Conservation (phyloP, 2,329 filamentous ascomycete genomes). For the Cucurbitaria berberidis region DNA sequence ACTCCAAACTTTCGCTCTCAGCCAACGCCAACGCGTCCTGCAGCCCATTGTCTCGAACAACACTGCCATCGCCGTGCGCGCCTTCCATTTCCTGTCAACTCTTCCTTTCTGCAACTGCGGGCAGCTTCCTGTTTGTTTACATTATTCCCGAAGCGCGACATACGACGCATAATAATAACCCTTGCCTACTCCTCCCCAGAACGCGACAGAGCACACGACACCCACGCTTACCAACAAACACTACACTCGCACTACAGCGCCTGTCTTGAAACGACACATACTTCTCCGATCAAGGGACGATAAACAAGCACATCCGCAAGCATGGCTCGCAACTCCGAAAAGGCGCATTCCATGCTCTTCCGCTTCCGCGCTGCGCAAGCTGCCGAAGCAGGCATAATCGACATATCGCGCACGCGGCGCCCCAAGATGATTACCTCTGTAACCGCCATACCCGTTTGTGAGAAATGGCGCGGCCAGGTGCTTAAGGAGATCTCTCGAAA, state of each 20-base stretch:
- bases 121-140: constrained; percentile 30
- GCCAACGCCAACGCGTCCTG: constrained; percentile 37
- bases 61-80: constrained; percentile 20
- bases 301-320: constrained; percentile 24
- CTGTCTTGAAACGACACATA: neutral
- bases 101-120: constrained; percentile 34
- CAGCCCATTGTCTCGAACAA: constrained; percentile 14
- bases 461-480: constrained; percentile 98
- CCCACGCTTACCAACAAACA: neutral
- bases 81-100: constrained; percentile 9
- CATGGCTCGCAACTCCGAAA: constrained; percentile 93
- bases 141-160: constrained; percentile 7
- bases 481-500: constrained; percentile 97
- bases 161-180: constrained; percentile 11
- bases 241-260: neutral
- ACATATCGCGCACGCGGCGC: constrained; percentile 85
- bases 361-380: constrained; percentile 98
- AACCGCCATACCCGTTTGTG: constrained; percentile 81
- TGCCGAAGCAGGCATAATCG: constrained; percentile 93
- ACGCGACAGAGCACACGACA: constrained; percentile 15
- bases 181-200: neutral
- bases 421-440: constrained; percentile 91
- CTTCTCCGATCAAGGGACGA: neutral
- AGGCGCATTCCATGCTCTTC: constrained; percentile 99
- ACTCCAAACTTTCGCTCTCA: constrained; percentile 40